Conservation (phyloP, 1,284 basidiomycete genomes). For the Agroathelia rolfsii region DNA sequence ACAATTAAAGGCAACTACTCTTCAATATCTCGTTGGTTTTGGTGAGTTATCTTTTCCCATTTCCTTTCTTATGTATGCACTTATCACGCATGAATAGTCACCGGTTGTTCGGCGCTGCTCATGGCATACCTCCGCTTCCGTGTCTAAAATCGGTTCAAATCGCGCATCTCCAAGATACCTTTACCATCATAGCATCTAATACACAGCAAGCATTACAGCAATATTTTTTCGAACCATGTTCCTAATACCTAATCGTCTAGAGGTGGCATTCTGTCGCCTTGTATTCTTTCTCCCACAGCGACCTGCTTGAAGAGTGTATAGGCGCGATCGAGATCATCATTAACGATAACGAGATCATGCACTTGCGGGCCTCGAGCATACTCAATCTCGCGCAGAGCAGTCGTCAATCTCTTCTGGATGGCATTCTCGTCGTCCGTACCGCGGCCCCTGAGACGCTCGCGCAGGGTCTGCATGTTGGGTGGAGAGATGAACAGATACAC, state of each 20-base stretch:
- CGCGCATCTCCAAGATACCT: no score
- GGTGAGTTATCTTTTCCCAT: constrained; percentile 36
- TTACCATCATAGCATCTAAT: no score
- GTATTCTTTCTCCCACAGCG: constrained; percentile 53
- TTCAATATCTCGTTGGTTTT: constrained; percentile 78
- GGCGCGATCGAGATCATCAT: constrained; percentile 83
- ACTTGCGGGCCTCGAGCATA: constrained; percentile 72
- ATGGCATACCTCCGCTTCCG: constrained; percentile 79
- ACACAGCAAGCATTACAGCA: background rate
- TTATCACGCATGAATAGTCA: constrained; percentile 38
- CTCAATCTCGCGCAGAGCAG: constrained; percentile 77
- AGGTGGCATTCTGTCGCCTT: constrained; percentile 46
- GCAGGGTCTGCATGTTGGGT: constrained; percentile 64
- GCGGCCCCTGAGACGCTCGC: constrained; percentile 62
- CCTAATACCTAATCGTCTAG: constrained; percentile 43
- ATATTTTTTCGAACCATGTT: background rate
- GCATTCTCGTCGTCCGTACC: constrained; percentile 81
- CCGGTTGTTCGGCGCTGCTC: constrained; percentile 78
- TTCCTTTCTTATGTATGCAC: constrained; percentile 5
- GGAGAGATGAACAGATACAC: constrained; percentile 93
- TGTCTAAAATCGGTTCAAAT: no score
- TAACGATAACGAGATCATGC: constrained; percentile 85
- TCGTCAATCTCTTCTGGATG: constrained; percentile 68
- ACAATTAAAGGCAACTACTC: constrained; percentile 62
- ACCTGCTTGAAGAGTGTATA: constrained; percentile 65